Conservation (phyloP, 208 protist genomes). For the Leishmania arabica region DNA sequence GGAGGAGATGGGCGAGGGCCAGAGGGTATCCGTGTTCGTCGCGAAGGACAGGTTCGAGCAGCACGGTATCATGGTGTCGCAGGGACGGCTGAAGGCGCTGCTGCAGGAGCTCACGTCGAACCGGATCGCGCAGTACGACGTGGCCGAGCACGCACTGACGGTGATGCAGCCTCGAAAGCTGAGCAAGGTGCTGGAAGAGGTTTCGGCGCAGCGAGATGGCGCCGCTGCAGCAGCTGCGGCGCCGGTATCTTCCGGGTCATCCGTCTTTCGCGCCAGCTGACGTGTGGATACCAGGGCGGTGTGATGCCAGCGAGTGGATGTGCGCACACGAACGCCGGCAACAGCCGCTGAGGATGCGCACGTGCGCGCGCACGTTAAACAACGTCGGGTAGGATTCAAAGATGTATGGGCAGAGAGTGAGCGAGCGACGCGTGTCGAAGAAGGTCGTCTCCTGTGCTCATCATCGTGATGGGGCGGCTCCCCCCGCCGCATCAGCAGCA, state of each 20-base stretch:
- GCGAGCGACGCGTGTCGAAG: too few relatives aligned
- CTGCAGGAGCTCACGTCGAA: conserved; percentile 86
- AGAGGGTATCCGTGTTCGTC: conserved; percentile 57
- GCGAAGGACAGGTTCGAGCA: conserved; percentile 62
- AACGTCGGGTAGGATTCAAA: too few relatives aligned
- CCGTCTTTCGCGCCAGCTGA: background rate
- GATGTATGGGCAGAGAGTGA: too few relatives aligned
- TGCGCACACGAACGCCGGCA: too few relatives aligned
- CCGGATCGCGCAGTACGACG: conserved; percentile 73
- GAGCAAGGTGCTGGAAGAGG: conserved; percentile 68
- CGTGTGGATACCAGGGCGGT: background rate
- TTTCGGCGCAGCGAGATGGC: conserved; percentile 42
- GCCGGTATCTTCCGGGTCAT: background rate
- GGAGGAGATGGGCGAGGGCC: conserved; percentile 65
- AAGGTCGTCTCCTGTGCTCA: too few relatives aligned
- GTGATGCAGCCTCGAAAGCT: conserved; percentile 69
- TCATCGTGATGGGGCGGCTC: too few relatives aligned
- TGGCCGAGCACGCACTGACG: conserved; percentile 71
- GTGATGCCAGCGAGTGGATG: background rate
- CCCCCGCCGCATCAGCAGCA: too few relatives aligned
- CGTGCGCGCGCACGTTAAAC: too few relatives aligned
- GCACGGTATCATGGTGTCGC: conserved; percentile 66
- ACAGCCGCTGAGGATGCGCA: too few relatives aligned
- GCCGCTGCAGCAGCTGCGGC: background rate
- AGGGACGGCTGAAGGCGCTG: conserved; percentile 65